phyloP scores from a whole-genome alignment of 2,329 filamentous ascomycete species.

The Periconia sp. region DNA sequence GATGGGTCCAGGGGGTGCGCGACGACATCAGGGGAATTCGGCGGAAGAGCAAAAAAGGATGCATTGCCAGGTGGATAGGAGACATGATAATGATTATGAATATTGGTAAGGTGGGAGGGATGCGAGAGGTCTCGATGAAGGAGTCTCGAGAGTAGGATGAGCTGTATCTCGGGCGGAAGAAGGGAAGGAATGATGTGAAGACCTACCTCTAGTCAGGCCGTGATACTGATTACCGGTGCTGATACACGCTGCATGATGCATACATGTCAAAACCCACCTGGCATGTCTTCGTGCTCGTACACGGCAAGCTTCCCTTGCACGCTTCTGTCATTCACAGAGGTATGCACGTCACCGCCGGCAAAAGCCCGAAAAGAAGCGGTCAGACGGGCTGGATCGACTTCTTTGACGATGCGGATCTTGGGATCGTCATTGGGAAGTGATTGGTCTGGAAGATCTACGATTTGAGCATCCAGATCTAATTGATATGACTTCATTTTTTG shows the following conservation, averaged over 20 bases:
- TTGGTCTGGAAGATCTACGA: constrained; percentile 50
- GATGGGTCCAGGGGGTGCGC: constrained; percentile 65
- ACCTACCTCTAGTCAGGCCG: constrained; percentile 57
- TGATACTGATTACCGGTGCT: not conserved
- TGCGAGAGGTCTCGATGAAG: constrained; percentile 77
- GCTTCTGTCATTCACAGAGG: not conserved
- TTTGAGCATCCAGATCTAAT: constrained; percentile 49
- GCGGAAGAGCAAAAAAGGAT: constrained; percentile 56
- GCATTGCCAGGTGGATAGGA: constrained; percentile 57
- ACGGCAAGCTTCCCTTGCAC: constrained; percentile 29
- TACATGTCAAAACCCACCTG: constrained; percentile 58
- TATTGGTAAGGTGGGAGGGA: constrained; percentile 78
- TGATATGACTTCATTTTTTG: constrained; percentile 60
- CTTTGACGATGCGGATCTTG: constrained; percentile 25
- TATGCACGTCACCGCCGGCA: constrained; percentile 9
- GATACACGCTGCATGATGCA: not conserved
- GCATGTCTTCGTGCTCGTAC: constrained; percentile 67
- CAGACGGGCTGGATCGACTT: constrained; percentile 20
- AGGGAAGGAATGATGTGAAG: constrained; percentile 76
- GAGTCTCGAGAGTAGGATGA: constrained; percentile 68
- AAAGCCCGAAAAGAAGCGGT: constrained; percentile 27
- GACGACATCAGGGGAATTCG: constrained; percentile 21
- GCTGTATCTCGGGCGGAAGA: constrained; percentile 69
- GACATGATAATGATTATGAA: constrained; percentile 80
- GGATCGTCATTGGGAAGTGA: constrained; percentile 29